phyloP scores from a whole-genome alignment of 371 early-diverging fungal genomes.

The Zopfochytrium polystomum region DNA sequence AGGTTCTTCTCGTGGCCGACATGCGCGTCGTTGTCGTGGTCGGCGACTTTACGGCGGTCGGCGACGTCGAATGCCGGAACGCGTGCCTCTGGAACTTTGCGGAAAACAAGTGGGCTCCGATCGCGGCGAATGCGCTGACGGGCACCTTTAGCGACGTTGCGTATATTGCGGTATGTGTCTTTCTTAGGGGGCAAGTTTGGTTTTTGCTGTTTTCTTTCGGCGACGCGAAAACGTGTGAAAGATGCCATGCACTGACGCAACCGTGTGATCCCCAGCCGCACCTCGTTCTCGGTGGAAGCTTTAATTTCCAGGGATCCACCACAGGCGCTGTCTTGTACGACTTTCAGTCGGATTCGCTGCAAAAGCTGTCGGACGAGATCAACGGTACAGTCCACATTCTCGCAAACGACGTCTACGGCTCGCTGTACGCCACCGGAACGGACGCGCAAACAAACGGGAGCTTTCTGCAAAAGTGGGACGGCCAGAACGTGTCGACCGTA shows the following conservation, averaged over 20 bases:
- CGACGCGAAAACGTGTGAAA: too few relatives aligned
- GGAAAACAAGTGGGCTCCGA: not conserved
- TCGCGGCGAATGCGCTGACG: not conserved
- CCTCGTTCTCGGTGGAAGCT: too few relatives aligned
- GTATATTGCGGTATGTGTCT: not conserved
- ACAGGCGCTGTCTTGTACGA: too few relatives aligned
- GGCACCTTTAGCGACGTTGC: not conserved
- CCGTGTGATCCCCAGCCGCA: too few relatives aligned
- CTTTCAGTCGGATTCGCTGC: not conserved
- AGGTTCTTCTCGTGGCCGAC: not conserved
- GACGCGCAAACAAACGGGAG: too few relatives aligned
- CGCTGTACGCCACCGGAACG: not conserved
- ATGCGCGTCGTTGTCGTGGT: not conserved
- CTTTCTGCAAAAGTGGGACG: too few relatives aligned
- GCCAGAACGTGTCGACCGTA: too few relatives aligned
- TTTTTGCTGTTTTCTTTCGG: slow-evolving; percentile 4
- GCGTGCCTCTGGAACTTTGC: not conserved
- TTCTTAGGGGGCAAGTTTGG: not conserved
- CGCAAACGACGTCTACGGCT: not conserved
- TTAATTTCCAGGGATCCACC: too few relatives aligned
- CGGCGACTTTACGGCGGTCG: not conserved
- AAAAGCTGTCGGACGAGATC: not conserved
- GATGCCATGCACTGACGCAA: too few relatives aligned
- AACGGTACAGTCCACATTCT: not conserved
- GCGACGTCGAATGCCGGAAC: not conserved